Evolutionary conservation across 2,329 filamentous ascomycete species (phyloP), one percentile per base, ranked within the genome.

Genomic region (Fusarium lyarnte): DNA sequence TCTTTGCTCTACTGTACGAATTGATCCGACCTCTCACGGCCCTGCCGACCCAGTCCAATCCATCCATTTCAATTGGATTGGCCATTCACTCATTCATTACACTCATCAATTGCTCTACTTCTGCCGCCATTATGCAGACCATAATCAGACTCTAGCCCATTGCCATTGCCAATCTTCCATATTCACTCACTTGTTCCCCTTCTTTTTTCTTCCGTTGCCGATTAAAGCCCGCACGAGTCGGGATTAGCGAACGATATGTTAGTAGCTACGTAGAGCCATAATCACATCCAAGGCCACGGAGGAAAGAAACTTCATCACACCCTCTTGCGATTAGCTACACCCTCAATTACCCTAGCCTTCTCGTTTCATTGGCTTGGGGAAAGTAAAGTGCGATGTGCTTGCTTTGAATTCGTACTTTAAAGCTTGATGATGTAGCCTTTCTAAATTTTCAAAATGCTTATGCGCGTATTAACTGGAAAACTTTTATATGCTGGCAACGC

Each of bases 1-100:
- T 42, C 63, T 49, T 68, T 27, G 17, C 42, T 41, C 31, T 61
- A 77, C 75, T 52, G 75, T 78, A 76, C 69, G 76, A 78, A 78
- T 78, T 77, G 76, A 61, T 29, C 52, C 61, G 51, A 63, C 57
- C 58, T 63, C 65, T 66, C 69, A 77, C 76, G 76, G 74, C 63
- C 69, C 68, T 69, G 58, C 72, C 75, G 71, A 66, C 53, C 58
- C 64, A 63, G 45, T 63, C 35, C 35, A 63, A 41, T 63, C 29
- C 43, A 27, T 35, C 61, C 61, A 53, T 38, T 39, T 53, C 49
- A n/a, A 39, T 39, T 53, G 49, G 17, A 66, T 68, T 70, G 64
- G 54, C 61, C 60, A 59, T 42, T 36, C 55, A 60, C 51, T 58
- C 58, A 57, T 33, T 33, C 54, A 64, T 51, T 58, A 62, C 60